Conservation (phyloP, 2,329 filamentous ascomycete genomes). For the Ceratocystis papillata region DNA sequence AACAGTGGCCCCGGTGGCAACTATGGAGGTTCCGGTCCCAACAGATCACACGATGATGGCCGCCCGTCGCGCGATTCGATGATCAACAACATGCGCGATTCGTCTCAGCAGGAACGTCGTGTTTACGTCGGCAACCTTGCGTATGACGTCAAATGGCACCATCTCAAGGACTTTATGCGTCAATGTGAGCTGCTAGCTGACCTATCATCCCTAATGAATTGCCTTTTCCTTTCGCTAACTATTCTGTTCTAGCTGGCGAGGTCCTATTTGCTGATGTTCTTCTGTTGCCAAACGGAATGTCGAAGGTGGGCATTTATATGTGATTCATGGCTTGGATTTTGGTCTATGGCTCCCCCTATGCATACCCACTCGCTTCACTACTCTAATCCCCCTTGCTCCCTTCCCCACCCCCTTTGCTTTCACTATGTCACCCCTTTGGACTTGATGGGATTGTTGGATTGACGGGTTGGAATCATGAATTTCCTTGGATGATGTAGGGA, state of each 20-base stretch:
- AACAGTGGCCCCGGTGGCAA: constrained; percentile 52
- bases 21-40: constrained; percentile 49
- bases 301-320: constrained; percentile 97
- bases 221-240: not conserved
- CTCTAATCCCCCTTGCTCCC: constrained; percentile 66
- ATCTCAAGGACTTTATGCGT: constrained; percentile 99
- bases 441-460: constrained; percentile 92
- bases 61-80: constrained; percentile 78
- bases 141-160: constrained; percentile 99
- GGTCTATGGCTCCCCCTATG: constrained; percentile 36
- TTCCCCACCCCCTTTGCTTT: constrained; percentile 56
- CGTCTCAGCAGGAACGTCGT: constrained; percentile 94
- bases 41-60: constrained; percentile 76
- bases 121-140: constrained; percentile 99
- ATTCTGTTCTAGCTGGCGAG: constrained; percentile 65
- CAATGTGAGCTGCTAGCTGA: constrained; percentile 60
- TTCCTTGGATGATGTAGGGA: constrained; percentile 90
- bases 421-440: constrained; percentile 46
- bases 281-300: constrained; percentile 99
- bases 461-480: constrained; percentile 76
- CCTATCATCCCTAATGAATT: not conserved
- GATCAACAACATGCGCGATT: constrained; percentile 89
- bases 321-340: constrained; percentile 39
- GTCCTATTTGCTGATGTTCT: constrained; percentile 99
- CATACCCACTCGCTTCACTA: constrained; percentile 29